phyloP scores from a whole-genome alignment of 2,329 filamentous ascomycete genomes.

The Trichoderma sp. region DNA sequence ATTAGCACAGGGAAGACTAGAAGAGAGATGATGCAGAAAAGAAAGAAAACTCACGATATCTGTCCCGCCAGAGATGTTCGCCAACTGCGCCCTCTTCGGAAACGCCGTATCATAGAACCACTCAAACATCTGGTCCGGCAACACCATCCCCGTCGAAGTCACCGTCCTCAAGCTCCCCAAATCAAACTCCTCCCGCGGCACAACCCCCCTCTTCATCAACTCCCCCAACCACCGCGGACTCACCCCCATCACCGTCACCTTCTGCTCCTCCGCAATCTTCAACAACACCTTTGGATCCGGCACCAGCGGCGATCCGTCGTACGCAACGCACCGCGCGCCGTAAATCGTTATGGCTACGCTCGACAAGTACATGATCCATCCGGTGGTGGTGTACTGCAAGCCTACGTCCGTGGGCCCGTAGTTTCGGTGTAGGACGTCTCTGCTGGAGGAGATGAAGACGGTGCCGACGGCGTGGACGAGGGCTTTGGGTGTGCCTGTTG shows the following conservation, averaged over 20 bases:
- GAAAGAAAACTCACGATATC: constrained; percentile 57
- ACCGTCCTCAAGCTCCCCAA: constrained; percentile 61
- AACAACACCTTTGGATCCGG: constrained; percentile 65
- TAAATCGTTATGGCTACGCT: constrained; percentile 57
- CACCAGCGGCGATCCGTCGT: constrained; percentile 78
- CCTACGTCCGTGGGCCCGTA: constrained; percentile 38
- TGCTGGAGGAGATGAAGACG: constrained; percentile 50
- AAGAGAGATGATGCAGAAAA: background rate
- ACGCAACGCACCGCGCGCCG: constrained; percentile 65
- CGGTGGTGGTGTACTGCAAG: constrained; percentile 64
- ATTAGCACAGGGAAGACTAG: background rate
- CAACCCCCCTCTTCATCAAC: constrained; percentile 61
- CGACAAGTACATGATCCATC: constrained; percentile 85
- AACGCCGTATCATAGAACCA: constrained; percentile 76
- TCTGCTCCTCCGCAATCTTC: constrained; percentile 59
- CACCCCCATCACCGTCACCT: constrained; percentile 70
- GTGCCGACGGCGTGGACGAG: constrained; percentile 77
- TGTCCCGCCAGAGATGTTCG: constrained; percentile 75
- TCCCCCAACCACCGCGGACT: constrained; percentile 77
- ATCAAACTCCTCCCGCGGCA: constrained; percentile 61
- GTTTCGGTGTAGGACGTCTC: constrained; percentile 31
- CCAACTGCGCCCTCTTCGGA: constrained; percentile 62
- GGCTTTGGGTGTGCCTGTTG: constrained; percentile 80
- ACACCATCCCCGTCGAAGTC: constrained; percentile 76
- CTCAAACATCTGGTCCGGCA: constrained; percentile 72